Conservation (phyloP, 148 eudicot genomes). For the Vaccinium darrowii region DNA sequence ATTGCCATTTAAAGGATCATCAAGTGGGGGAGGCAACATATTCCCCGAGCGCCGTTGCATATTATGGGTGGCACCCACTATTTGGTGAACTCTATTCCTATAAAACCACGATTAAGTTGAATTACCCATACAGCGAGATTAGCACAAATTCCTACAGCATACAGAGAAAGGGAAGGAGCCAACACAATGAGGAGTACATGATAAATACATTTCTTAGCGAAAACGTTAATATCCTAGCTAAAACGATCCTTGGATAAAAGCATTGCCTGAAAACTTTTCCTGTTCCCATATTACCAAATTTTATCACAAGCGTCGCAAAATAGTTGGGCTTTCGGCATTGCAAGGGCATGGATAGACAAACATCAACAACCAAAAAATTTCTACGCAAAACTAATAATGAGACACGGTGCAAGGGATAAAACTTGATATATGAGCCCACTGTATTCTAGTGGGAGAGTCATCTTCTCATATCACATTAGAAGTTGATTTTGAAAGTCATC, state of each 20-base stretch:
- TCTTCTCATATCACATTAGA: not conserved
- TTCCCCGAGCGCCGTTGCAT: conserved; percentile 63
- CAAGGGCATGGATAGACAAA: not conserved
- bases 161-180: conserved; percentile 8
- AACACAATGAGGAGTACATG: not conserved
- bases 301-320: not conserved
- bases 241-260: not conserved
- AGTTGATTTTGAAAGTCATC: not conserved
- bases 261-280: not conserved
- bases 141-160: not conserved
- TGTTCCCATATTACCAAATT: not conserved
- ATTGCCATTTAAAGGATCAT: conserved; percentile 42
- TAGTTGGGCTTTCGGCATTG: not conserved
- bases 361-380: not conserved
- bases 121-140: conserved; percentile 7
- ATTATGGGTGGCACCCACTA: conserved; percentile 68
- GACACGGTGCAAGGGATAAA: not conserved
- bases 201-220: not conserved
- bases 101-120: conserved; percentile 15
- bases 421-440: not conserved
- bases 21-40: conserved; percentile 76
- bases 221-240: conserved; percentile 7
- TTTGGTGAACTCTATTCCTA: conserved; percentile 84
- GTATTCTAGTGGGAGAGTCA: not conserved
- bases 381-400: not conserved